A percentile compares a stretch with the other conserved stretches of the same genome.
Evolutionary conservation across 1,284 basidiomycete species (phyloP).

Genomic region (Trichosporon sp.): DNA sequence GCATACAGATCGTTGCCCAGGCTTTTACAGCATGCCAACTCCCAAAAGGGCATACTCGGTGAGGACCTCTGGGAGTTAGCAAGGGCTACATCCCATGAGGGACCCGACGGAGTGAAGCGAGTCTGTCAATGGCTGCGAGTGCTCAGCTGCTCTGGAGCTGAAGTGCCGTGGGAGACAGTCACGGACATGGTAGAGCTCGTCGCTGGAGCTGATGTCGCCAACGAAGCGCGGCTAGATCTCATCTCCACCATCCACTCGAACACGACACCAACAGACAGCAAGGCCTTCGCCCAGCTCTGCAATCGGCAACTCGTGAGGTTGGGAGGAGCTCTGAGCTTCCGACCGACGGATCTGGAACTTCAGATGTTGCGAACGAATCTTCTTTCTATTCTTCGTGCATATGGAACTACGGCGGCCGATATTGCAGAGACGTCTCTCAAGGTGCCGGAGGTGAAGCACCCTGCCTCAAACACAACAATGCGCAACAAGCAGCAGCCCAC

Average conservation of each 20-base stretch:
- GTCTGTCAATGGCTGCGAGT: slow-evolving; percentile 68
- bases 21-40: slow-evolving; percentile 59
- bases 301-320: slow-evolving; percentile 33
- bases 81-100: slow-evolving; percentile 59
- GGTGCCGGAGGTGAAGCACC: not conserved
- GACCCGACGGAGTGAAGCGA: slow-evolving; percentile 60
- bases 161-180: slow-evolving; percentile 60
- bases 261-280: slow-evolving; percentile 32
- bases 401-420: slow-evolving; percentile 36
- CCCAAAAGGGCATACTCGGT: slow-evolving; percentile 31
- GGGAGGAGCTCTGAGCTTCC: slow-evolving; percentile 24
- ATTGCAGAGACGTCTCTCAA: slow-evolving; percentile 32
- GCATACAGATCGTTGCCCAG: slow-evolving; percentile 61
- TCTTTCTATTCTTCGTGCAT: slow-evolving; percentile 36
- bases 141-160: slow-evolving; percentile 68
- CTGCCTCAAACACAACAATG: not conserved
- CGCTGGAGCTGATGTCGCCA: slow-evolving; percentile 1
- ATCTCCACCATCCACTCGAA: slow-evolving; percentile 44
- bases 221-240: slow-evolving; percentile 40
- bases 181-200: slow-evolving; percentile 34
- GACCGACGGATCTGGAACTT: slow-evolving; percentile 15
- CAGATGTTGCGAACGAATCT: slow-evolving; percentile 27
- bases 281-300: slow-evolving; percentile 36
- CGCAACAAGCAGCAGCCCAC: slow-evolving; percentile 13
- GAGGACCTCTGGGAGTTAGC: slow-evolving; percentile 65